Evolutionary conservation across 768 basidiomycete genomes (phyloP).

Genomic region (Mycena indigotica): DNA sequence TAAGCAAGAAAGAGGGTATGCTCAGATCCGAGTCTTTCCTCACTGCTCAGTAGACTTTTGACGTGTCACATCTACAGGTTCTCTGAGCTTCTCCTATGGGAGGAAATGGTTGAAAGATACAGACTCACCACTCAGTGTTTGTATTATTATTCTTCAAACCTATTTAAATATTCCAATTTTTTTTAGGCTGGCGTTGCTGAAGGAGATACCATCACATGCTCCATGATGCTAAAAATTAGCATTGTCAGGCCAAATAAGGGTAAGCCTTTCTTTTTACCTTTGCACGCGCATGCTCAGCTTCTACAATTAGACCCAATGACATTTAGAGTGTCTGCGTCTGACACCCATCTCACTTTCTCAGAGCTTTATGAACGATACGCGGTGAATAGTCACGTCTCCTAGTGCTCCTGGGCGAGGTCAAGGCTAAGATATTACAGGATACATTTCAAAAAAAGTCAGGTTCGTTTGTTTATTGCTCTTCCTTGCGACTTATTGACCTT

Average conservation of each 20-base stretch:
- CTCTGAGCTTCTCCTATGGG: conserved; percentile 11
- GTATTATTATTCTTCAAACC: background rate
- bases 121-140: conserved; percentile 2
- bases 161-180: no score
- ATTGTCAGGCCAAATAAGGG: conserved; percentile 4
- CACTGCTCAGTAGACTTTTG: background rate
- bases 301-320: background rate
- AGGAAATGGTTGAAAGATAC: conserved; percentile 4
- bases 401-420: background rate
- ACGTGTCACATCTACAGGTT: background rate
- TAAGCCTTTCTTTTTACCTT: background rate
- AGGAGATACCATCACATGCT: conserved; percentile 3
- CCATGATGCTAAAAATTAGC: background rate
- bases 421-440: background rate
- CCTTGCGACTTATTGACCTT: background rate
- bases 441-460: background rate
- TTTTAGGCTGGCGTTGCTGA: conserved; percentile 5
- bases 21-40: background rate
- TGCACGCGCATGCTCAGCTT: background rate
- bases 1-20: conserved; percentile 7
- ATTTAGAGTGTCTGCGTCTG: conserved; percentile 2
- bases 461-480: background rate
- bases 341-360: conserved; percentile 2
- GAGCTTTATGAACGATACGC: conserved; percentile 4
- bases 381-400: background rate